Percentiles rank a stretch among this genome's conserved stretches.
These are phyloP conservation scores for Cardamine occulta DNA, from an alignment of 345 rosid species.

Conservation along the genomic window DNA sequence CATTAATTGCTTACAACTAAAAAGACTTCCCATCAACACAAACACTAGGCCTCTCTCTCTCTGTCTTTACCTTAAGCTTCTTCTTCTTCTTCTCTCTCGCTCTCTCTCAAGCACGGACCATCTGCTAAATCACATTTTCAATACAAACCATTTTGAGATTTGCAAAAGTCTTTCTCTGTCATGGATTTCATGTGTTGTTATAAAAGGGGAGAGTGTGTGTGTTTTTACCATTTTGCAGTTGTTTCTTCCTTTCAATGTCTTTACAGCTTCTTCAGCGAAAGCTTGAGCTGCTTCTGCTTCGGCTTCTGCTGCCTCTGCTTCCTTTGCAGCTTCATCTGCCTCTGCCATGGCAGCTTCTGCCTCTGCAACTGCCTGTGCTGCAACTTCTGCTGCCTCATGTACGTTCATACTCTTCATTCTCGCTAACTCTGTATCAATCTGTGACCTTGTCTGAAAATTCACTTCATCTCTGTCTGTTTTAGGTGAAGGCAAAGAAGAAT, in stretches of 20 bases:
- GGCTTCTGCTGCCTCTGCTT: conserved; percentile 94
- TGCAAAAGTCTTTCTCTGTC: neutral
- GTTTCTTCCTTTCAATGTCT: conserved; percentile 66
- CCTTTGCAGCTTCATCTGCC: conserved; percentile 96
- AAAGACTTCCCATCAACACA: conserved; percentile 28
- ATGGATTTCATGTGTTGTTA: conserved; percentile 8
- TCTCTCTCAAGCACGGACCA: conserved; percentile 33
- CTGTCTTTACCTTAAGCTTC: conserved; percentile 15
- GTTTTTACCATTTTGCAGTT: conserved; percentile 55
- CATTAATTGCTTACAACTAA: conserved; percentile 24
- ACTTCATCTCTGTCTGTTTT: conserved; percentile 61
- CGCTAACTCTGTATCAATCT: conserved; percentile 80
- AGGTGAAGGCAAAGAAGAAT: conserved; percentile 43
- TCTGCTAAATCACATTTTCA: conserved; percentile 31
- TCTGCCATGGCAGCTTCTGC: conserved; percentile 92
- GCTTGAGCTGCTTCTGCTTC: conserved; percentile 94
- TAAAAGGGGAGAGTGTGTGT: neutral
- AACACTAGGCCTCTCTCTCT: conserved; percentile 9
- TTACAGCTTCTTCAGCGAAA: conserved; percentile 82
- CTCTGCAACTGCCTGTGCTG: conserved; percentile 89
- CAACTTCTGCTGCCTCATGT: conserved; percentile 83
- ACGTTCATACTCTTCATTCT: conserved; percentile 84
- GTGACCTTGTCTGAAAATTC: conserved; percentile 58
- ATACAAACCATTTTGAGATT: conserved; percentile 7
- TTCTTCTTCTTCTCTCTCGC: neutral